Base-by-base conservation (phyloP, 768 basidiomycete genomes). In the Cantharellus anzutake region DNA sequence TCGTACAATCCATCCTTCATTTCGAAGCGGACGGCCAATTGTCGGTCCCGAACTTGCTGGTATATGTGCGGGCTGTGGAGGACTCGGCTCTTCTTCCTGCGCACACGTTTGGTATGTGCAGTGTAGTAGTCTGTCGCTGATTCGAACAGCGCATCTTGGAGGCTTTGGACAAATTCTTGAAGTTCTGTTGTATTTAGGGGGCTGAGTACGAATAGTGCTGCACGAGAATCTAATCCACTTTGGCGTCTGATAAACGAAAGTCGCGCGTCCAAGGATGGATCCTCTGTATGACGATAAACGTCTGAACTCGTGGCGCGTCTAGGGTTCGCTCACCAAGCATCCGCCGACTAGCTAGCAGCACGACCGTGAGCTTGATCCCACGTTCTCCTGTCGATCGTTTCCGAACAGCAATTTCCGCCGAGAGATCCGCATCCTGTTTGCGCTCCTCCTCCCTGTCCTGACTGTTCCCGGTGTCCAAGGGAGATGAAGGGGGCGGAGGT, bases 61-160 rank as follows among this genome's bases (percentile, higher is more conserved):
- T 63, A 38, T 73, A 4, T 72, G 68, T 7, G 56, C 42, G 7
- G 56, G 16, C 14, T 40, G 41, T 2, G 16, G 56, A 14, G 56
- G 14, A 40, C 83, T 41, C 86, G 74, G 63, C 86, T 88, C 42
- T 92, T 82, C 70, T 98, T 99, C 60, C 91, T 74, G 50, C 91
- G 74, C 2, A 96, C 88, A 0, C 91, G 82, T 71, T 97, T 91
- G 2, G 88, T 92, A 67, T 97, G 94, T 2, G 83, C 76, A 0
- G 84, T 85, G 69, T 97, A 99, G 68, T 94, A 97, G 60, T 98
- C 96, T 51, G 92, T 68, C 0, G 93, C 89, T 2, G 90, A 78
- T 39, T 94, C 91, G 65, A 83, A 85, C 2, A 98, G 71, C 0
- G 93, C 91, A 64, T 86, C 81, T 70, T 94, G 89, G 7, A 99